Conservation (phyloP, 352 stramenopile genomes). For the Phytophthora cactorum region DNA sequence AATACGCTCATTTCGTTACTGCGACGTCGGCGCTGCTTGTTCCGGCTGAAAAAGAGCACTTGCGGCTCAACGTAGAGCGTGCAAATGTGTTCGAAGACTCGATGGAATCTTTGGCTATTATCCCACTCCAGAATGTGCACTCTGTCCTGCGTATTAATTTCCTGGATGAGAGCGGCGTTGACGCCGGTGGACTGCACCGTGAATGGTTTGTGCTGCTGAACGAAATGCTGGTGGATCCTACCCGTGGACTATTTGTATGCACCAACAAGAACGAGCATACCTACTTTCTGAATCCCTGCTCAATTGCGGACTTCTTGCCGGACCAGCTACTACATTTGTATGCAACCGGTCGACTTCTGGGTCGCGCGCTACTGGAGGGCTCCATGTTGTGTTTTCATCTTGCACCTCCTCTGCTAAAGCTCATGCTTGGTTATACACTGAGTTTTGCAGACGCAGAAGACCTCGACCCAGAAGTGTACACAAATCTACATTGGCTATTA, state of each 20-base stretch:
- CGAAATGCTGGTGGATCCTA: constrained; percentile 36
- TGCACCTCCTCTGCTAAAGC: constrained; percentile 93
- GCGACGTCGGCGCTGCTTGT: constrained; percentile 25
- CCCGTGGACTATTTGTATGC: constrained; percentile 35
- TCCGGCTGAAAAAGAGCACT: constrained; percentile 27
- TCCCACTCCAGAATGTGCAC: constrained; percentile 34
- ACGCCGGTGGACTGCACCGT: constrained; percentile 68
- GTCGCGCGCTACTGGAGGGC: constrained; percentile 66
- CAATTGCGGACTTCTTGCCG: constrained; percentile 24
- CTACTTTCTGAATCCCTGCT: constrained; percentile 47
- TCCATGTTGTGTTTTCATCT: constrained; percentile 92
- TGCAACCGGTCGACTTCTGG: constrained; percentile 42
- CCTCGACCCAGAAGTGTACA: constrained; percentile 40
- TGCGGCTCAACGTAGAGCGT: constrained; percentile 39
- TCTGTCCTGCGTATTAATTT: constrained; percentile 63
- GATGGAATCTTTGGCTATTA: constrained; percentile 38
- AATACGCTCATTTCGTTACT: constrained; percentile 43
- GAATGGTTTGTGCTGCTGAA: constrained; percentile 79
- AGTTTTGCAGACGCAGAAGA: constrained; percentile 89
- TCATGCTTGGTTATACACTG: constrained; percentile 92
- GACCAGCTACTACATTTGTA: constrained; percentile 41
- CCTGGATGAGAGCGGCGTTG: constrained; percentile 60
- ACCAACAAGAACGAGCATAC: constrained; percentile 45
- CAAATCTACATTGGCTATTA: constrained; percentile 57
- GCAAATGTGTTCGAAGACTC: constrained; percentile 40